Evolutionary conservation across 495 filamentous ascomycete species (phyloP).

Genomic region (Aspergillus sclerotiicarbonarius): DNA sequence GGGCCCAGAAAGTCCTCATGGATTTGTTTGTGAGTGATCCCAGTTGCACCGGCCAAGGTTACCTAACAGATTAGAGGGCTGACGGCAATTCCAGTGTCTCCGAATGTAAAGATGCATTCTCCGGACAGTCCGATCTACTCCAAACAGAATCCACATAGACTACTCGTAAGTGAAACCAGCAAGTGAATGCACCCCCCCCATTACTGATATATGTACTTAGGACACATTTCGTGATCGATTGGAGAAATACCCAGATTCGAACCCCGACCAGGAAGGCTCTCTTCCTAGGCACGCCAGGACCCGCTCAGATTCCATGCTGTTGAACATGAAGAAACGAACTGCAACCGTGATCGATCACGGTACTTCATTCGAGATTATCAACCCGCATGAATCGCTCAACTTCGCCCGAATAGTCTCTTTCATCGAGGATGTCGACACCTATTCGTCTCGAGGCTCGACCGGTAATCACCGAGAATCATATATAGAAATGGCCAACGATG

Average conservation of each 20-base stretch:
- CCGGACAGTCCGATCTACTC: neutral
- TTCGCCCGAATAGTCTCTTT: slow-evolving; percentile 42
- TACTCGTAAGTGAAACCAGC: slow-evolving; percentile 14
- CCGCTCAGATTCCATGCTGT: slow-evolving; percentile 33
- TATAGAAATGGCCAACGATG: slow-evolving; percentile 8
- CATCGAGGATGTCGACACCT: slow-evolving; percentile 40
- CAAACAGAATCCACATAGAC: slow-evolving; percentile 13
- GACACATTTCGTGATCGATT: slow-evolving; percentile 44
- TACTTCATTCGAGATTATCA: slow-evolving; percentile 46
- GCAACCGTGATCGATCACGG: slow-evolving; percentile 41
- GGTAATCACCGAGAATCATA: slow-evolving; percentile 29
- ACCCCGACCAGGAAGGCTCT: slow-evolving; percentile 9
- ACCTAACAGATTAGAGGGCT: neutral
- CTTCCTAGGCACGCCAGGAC: slow-evolving; percentile 21
- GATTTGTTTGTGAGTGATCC: slow-evolving; percentile 23
- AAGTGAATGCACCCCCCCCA: neutral
- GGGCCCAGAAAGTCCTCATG: slow-evolving; percentile 30
- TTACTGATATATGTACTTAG: slow-evolving; percentile 18
- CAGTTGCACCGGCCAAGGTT: neutral
- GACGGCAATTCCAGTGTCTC: slow-evolving; percentile 3
- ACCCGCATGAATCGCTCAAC: slow-evolving; percentile 43
- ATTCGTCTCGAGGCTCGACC: slow-evolving; percentile 13
- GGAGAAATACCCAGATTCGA: slow-evolving; percentile 23
- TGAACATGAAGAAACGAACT: slow-evolving; percentile 18
- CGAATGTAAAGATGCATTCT: slow-evolving; percentile 3